These are phyloP conservation scores for Phascolomyces articulosus DNA, from an alignment of 371 early-diverging fungal species.

Conservation along the genomic window DNA sequence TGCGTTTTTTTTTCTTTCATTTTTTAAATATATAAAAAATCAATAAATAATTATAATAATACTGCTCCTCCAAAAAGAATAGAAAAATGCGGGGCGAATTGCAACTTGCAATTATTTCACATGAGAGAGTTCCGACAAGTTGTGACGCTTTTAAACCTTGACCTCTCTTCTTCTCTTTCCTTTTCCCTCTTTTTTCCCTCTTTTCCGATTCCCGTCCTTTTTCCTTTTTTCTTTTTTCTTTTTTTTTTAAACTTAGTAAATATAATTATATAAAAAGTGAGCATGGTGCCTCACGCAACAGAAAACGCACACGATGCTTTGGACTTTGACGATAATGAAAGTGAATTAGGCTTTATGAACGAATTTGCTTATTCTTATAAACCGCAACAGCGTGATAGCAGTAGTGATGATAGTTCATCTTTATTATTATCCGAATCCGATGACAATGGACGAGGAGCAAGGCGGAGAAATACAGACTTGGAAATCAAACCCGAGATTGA, in stretches of 20 bases:
- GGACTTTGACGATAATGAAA: conserved; percentile 10
- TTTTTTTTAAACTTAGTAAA: too few species aligned
- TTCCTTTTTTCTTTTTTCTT: neutral
- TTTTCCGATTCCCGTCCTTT: neutral
- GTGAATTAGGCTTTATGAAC: conserved; percentile 5
- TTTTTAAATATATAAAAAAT: neutral
- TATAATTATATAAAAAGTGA: too few species aligned
- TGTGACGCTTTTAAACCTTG: neutral
- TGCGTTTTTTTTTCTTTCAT: neutral
- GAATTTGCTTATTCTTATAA: conserved; percentile 2
- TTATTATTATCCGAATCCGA: neutral
- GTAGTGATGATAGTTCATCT: neutral
- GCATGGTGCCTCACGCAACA: conserved; percentile 18
- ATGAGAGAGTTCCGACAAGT: neutral
- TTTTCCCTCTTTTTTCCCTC: neutral
- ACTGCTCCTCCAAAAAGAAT: too few species aligned
- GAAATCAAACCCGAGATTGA: conserved; percentile 33
- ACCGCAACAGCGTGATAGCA: neutral
- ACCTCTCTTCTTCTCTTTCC: neutral
- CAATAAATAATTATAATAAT: neutral
- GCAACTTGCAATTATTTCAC: neutral
- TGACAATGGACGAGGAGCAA: neutral
- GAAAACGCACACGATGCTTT: conserved; percentile 7
- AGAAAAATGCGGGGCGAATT: neutral
- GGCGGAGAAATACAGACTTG: conserved; percentile 4